Evolutionary conservation across 2,329 filamentous ascomycete genomes (phyloP).

Genomic region (Knufia fluminis): DNA sequence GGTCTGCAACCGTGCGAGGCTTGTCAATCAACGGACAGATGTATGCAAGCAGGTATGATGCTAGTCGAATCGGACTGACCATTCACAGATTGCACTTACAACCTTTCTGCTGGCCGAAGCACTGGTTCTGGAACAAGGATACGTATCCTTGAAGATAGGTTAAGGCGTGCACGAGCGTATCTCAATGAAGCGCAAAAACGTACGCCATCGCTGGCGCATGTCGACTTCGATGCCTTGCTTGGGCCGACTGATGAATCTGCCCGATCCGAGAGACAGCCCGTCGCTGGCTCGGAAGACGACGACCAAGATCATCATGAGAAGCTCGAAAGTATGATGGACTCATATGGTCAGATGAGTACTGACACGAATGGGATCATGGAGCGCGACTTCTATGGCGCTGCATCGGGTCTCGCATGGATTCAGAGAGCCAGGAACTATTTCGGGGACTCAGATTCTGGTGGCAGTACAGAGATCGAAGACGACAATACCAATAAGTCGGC

Average conservation of each 20-base stretch:
- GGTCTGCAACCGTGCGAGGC: constrained; percentile 33
- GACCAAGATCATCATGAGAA: constrained; percentile 4
- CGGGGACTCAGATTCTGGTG: constrained; percentile 5
- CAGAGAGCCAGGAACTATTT: constrained; percentile 15
- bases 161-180: constrained; percentile 14
- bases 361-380: constrained; percentile 8
- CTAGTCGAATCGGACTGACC: not conserved
- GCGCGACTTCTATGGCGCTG: constrained; percentile 15
- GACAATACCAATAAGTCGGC: not conserved
- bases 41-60: not conserved
- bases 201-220: constrained; percentile 8
- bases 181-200: constrained; percentile 12
- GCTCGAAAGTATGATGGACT: constrained; percentile 19
- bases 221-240: constrained; percentile 15
- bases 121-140: constrained; percentile 12
- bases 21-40: constrained; percentile 21
- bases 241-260: constrained; percentile 3
- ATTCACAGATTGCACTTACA: constrained; percentile 15
- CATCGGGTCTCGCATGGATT: constrained; percentile 16
- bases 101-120: constrained; percentile 10
- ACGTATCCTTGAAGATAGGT: constrained; percentile 17
- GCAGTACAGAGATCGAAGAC: not conserved
- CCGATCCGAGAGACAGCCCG: not conserved
- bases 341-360: constrained; percentile 12
- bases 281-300: constrained; percentile 5